A percentile compares a stretch with the other conserved stretches of the same genome.
These are phyloP conservation scores for Penicillium herquei DNA, from an alignment of 495 filamentous ascomycete species.

Conservation along the genomic window DNA sequence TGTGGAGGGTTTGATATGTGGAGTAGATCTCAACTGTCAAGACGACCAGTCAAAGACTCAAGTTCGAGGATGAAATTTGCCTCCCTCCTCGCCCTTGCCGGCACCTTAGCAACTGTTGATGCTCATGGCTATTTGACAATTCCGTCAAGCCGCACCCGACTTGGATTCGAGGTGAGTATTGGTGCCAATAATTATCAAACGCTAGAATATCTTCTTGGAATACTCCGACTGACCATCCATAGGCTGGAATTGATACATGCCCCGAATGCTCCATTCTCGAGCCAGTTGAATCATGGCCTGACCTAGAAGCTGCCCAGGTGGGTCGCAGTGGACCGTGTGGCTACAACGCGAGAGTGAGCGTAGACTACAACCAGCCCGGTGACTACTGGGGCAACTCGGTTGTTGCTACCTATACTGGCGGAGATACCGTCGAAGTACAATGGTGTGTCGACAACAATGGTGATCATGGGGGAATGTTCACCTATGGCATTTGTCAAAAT, in stretches of 20 bases:
- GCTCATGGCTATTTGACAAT: conserved; percentile 48
- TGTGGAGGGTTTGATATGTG: no score
- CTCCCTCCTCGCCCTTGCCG: neutral
- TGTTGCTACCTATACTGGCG: conserved; percentile 46
- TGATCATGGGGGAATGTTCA: conserved; percentile 60
- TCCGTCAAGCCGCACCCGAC: conserved; percentile 46
- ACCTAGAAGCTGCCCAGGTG: conserved; percentile 43
- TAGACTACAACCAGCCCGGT: conserved; percentile 54
- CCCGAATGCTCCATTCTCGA: conserved; percentile 58
- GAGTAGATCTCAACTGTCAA: no score
- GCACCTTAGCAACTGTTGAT: conserved; percentile 1
- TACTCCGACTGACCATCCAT: conserved; percentile 3
- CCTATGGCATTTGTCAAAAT: conserved; percentile 55
- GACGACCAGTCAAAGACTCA: no score
- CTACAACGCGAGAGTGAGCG: conserved; percentile 53
- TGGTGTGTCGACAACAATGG: conserved; percentile 61
- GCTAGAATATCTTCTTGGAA: neutral
- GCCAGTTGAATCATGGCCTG: conserved; percentile 52
- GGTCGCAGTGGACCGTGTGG: conserved; percentile 55
- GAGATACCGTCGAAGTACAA: conserved; percentile 48
- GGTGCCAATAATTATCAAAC: neutral
- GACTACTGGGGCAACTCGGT: conserved; percentile 43
- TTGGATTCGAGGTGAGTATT: conserved; percentile 43
- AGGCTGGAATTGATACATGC: conserved; percentile 52
- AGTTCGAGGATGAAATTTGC: neutral